Percentiles rank a stretch among this genome's conserved stretches.
Conservation (phyloP, 352 stramenopile species). For the Globisporangium sylvaticum region DNA sequence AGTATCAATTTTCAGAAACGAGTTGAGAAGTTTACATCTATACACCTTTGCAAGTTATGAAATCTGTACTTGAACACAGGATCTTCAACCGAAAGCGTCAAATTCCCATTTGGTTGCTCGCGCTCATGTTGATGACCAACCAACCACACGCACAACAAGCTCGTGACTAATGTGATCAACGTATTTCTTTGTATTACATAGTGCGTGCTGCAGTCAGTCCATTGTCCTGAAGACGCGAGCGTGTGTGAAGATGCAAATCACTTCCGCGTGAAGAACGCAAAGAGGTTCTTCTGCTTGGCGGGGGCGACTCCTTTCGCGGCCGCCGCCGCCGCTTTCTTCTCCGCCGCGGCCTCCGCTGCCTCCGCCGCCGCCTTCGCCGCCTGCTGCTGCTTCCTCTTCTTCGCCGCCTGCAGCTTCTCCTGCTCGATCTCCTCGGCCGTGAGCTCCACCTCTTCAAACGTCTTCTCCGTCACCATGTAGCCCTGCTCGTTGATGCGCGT, state of each 20-base stretch:
- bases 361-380: slow-evolving; percentile 30
- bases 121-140: not conserved
- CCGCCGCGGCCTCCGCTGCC: slow-evolving; percentile 30
- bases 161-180: not conserved
- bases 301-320: slow-evolving; percentile 41
- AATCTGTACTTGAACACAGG: not conserved
- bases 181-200: not conserved
- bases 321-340: slow-evolving; percentile 54
- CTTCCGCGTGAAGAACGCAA: slow-evolving; percentile 57
- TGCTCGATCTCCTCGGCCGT: slow-evolving; percentile 51
- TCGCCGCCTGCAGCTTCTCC: slow-evolving; percentile 40
- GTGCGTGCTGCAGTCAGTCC: not conserved
- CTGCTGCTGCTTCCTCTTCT: slow-evolving; percentile 44
- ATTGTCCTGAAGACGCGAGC: not conserved
- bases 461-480: slow-evolving; percentile 85
- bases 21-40: not conserved
- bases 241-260: slow-evolving; percentile 3
- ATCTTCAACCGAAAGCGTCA: not conserved
- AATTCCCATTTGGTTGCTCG: not conserved
- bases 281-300: slow-evolving; percentile 65
- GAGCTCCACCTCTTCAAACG: slow-evolving; percentile 66
- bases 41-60: not conserved
- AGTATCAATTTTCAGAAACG: not conserved
- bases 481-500: slow-evolving; percentile 76
- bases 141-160: not conserved